Evolutionary conservation across 768 basidiomycete genomes (phyloP), one percentile per base, ranked within the genome.

Genomic region (Pulveroboletus ravenelii): DNA sequence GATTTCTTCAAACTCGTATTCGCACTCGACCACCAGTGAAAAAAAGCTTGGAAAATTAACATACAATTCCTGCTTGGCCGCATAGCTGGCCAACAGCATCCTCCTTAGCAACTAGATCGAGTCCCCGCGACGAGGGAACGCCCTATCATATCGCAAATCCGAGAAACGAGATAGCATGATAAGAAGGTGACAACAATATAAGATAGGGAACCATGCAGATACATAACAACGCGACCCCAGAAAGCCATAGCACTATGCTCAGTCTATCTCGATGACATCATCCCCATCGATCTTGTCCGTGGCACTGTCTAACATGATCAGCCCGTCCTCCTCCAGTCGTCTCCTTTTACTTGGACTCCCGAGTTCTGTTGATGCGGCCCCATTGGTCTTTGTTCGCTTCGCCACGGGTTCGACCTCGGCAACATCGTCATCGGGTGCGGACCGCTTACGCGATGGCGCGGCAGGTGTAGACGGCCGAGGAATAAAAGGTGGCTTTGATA

Each of bases 251-350:
- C 20, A 23, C 4, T 23, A 31, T 18, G 27, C 37, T 77, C 68
- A 78, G 60, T 84, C 79, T 55, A 83, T 75, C 64, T 70, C 76
- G 46, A 84, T 82, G 10, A 82, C 65, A 53, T 84, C 82, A 44
- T 83, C 82, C 20, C 78, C 62, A 25, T 71, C 82, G 29, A 83
- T 62, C 57, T 65, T 59, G 55, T 83, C 82, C 50, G 79, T 72
- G 31, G 71, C 74, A 10, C 72, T 70, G 30, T 87, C 86, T 63
- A 92, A 66, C 58, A 89, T 54, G 31, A 92, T 63, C 40, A 91
- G 59, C 9, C 89, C 89, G 48, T 91, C 88, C 59, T 85, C 82
- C 41, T 91, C 89, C 49, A 90, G 62, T 54, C 72, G 67, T 50
- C 79, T 68, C 59, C 76, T 80, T 70, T 88, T 87, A 59, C 78